Evolutionary conservation across 192 early-diverging fungal genomes (phyloP), one percentile per base, ranked within the genome.

Genomic region (Coemansia sp.): DNA sequence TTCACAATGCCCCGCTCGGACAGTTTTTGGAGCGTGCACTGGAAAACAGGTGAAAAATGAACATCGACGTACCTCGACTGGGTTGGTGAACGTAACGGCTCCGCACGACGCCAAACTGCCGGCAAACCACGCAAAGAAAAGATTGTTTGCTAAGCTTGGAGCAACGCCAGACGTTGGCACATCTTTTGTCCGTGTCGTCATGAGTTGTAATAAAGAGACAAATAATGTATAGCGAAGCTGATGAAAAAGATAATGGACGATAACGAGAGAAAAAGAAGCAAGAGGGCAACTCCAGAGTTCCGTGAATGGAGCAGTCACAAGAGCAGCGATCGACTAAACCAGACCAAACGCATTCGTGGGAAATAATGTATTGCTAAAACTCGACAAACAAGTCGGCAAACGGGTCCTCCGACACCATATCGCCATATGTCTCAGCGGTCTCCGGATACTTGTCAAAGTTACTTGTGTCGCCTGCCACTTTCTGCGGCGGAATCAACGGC

Each of bases 391-490:
- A 81, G 54, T 92, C 87, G 39, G 82, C 67, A 67, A 90, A 88
- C 39, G 87, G 84, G 62, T 94, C 92, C 45, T 85, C 84, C 6
- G 85, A 80, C 41, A 75, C 80, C 27, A 82, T 74, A 21, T 82
- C 72, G 35, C 95, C 96, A 74, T 98, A 98, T 12, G 87, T 89
- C 67, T 95, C 95, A 17, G 86, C 75, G 57, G 94, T 90, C 72
- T 98, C 96, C 4, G 92, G 90, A 71, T 98, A 98, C 65, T 85
- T 82, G 73, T 97, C 95, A 87, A 97, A 98, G 82, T 98, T 91
- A 70, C 88, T 91, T 11, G 95, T 87, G 65, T 98, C 96, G 39
- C 94, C 94, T 9, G 91, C 89, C 43, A 90, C 87, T 57, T 77
- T 78, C 39, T 94, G 78, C 27, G 87, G 87, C 21, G 96, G 96